Percentiles rank a stretch among this genome's conserved stretches.
Conservation (phyloP, 441 rosid species). For the Pelargonium cotyledonis region DNA sequence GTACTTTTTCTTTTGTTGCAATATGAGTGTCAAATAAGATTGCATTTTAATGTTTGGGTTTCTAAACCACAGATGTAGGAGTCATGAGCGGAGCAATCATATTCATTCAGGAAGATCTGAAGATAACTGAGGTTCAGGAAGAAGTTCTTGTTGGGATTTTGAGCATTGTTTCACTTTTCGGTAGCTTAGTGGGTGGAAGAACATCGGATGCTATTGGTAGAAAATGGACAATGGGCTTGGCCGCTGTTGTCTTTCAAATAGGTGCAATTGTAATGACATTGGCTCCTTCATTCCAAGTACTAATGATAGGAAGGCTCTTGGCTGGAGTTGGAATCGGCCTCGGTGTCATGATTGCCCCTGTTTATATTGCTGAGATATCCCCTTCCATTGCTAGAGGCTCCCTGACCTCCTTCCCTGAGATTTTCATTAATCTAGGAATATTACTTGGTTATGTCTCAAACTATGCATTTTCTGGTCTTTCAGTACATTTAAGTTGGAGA, state of each 20-base stretch:
- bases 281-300: slow-evolving; percentile 28
- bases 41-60: slow-evolving; percentile 2
- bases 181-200: slow-evolving; percentile 32
- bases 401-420: slow-evolving; percentile 7
- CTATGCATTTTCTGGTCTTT: not conserved
- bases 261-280: slow-evolving; percentile 30
- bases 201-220: slow-evolving; percentile 31
- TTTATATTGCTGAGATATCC: slow-evolving; percentile 17
- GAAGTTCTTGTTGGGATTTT: slow-evolving; percentile 35
- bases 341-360: slow-evolving; percentile 33
- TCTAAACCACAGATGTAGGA: slow-evolving; percentile 35
- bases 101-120: slow-evolving; percentile 28
- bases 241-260: slow-evolving; percentile 25
- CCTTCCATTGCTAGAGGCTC: not conserved
- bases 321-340: slow-evolving; percentile 34
- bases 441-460: slow-evolving; percentile 3
- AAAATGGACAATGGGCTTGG: slow-evolving; percentile 32
- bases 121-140: slow-evolving; percentile 27
- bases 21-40: not conserved
- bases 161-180: slow-evolving; percentile 31
- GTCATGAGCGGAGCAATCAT: slow-evolving; percentile 34
- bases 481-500: slow-evolving; percentile 2
- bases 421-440: not conserved
- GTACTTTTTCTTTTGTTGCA: not conserved
- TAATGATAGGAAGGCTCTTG: slow-evolving; percentile 29